Conservation (phyloP, 768 basidiomycete genomes). For the Hysterangium stoloniferum region DNA sequence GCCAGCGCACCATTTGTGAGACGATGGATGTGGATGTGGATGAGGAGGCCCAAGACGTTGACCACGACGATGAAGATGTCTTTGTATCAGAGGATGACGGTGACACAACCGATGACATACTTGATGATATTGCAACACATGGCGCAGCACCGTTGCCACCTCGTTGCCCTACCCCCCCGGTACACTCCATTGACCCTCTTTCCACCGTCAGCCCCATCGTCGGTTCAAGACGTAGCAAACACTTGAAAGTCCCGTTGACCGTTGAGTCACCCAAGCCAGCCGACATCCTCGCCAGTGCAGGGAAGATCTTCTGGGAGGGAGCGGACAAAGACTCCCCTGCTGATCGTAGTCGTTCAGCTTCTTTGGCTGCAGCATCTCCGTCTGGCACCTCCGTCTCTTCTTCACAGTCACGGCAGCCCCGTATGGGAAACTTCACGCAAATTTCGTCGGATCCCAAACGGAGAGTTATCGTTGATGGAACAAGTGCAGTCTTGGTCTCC, state of each 20-base stretch:
- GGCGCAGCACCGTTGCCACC: slow-evolving; percentile 56
- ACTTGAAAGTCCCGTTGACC: slow-evolving; percentile 20
- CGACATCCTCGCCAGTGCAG: slow-evolving; percentile 53
- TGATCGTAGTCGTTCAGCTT: not conserved
- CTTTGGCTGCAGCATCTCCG: not conserved
- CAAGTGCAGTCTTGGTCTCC: slow-evolving; percentile 5
- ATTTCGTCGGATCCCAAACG: slow-evolving; percentile 4
- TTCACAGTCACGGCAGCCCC: not conserved
- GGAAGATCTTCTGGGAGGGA: slow-evolving; percentile 46
- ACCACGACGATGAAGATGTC: slow-evolving; percentile 30
- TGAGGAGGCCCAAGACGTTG: slow-evolving; percentile 28
- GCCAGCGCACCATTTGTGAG: slow-evolving; percentile 38
- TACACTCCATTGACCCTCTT: slow-evolving; percentile 56
- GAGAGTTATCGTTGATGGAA: slow-evolving; percentile 5
- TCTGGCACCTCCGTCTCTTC: slow-evolving; percentile 1
- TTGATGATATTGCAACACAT: slow-evolving; percentile 70
- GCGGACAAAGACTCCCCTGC: slow-evolving; percentile 27
- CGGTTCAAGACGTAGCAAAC: slow-evolving; percentile 18
- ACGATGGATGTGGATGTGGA: slow-evolving; percentile 45
- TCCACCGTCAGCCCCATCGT: slow-evolving; percentile 61
- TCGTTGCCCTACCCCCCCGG: slow-evolving; percentile 49
- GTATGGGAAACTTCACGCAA: slow-evolving; percentile 6
- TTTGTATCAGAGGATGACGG: slow-evolving; percentile 41
- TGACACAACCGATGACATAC: slow-evolving; percentile 78
- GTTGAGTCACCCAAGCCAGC: slow-evolving; percentile 47